phyloP scores from a whole-genome alignment of 2,329 filamentous ascomycete genomes.

The Colletotrichum magnum region DNA sequence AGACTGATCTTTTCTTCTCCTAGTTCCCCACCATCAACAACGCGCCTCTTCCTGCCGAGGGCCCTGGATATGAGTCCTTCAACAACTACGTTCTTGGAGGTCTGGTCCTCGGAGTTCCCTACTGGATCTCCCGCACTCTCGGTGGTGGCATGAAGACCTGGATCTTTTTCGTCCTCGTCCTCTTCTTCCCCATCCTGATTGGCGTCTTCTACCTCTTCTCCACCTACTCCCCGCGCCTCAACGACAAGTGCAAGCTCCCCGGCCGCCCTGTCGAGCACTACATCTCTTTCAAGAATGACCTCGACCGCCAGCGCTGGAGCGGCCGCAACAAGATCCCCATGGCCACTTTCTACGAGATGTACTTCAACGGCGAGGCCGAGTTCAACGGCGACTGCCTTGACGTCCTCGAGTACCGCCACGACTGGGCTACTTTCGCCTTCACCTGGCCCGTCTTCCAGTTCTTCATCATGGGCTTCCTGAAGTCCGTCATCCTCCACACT shows the following conservation, averaged over 20 bases:
- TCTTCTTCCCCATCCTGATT: constrained; percentile 83
- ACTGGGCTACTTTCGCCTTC: constrained; percentile 97
- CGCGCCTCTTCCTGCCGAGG: constrained; percentile 92
- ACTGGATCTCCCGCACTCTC: constrained; percentile 86
- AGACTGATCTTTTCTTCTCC: constrained; percentile 35
- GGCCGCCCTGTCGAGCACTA: constrained; percentile 93
- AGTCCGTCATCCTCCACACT: constrained; percentile 93
- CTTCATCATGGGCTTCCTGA: constrained; percentile 86
- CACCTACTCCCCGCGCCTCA: constrained; percentile 86
- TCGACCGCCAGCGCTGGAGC: constrained; percentile 75
- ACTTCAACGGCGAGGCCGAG: constrained; percentile 94
- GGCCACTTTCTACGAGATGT: constrained; percentile 98
- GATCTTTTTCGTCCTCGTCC: constrained; percentile 87
- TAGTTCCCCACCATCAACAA: constrained; percentile 94
- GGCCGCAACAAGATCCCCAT: constrained; percentile 87
- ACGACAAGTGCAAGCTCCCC: constrained; percentile 90
- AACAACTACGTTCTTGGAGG: constrained; percentile 83
- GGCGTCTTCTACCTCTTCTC: constrained; percentile 88
- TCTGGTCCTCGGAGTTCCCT: constrained; percentile 79
- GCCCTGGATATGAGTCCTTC: constrained; percentile 86
- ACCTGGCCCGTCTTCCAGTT: constrained; percentile 88
- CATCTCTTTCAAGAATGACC: constrained; percentile 82
- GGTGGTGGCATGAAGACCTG: constrained; percentile 89
- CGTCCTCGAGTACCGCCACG: constrained; percentile 92
- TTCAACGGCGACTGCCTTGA: constrained; percentile 96